Percentiles rank a stretch among this genome's conserved stretches.
Conservation (phyloP, 768 basidiomycete genomes). For the Harrya chromipes region DNA sequence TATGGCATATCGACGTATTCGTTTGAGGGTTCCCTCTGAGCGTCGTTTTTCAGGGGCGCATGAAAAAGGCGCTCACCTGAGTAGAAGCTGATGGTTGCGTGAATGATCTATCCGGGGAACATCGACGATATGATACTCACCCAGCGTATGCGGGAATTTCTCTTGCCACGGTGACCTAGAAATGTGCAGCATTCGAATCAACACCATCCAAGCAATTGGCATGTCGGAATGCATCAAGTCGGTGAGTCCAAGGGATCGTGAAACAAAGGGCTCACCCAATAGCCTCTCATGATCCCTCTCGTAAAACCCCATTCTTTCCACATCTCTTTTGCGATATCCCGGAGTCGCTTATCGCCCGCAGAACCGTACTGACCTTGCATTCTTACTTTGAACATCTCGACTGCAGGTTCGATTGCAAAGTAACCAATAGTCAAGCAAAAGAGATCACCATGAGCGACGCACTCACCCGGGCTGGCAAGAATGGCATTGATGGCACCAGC, state of each 20-base stretch:
- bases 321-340: slow-evolving; percentile 74
- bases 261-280: slow-evolving; percentile 61
- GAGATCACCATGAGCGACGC: not conserved
- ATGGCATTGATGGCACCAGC: slow-evolving; percentile 90
- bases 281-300: slow-evolving; percentile 92
- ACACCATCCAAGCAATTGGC: no score
- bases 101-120: not conserved
- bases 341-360: slow-evolving; percentile 72
- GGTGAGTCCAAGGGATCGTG: not conserved
- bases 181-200: not conserved
- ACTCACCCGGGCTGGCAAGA: slow-evolving; percentile 81
- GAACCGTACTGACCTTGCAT: slow-evolving; percentile 97
- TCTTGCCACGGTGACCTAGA: slow-evolving; percentile 80
- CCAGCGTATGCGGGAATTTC: slow-evolving; percentile 98
- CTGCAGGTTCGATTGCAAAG: slow-evolving; percentile 33
- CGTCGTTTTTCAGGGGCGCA: no score
- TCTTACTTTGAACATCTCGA: slow-evolving; percentile 98
- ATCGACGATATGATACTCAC: slow-evolving; percentile 20
- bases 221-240: not conserved
- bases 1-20: no score
- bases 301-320: slow-evolving; percentile 84
- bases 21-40: no score
- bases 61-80: slow-evolving; percentile 38
- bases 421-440: not conserved
- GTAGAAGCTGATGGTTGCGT: slow-evolving; percentile 53